Evolutionary conservation across 108 stramenopile genomes (phyloP).

Genomic region (Skeletonema grethae): DNA sequence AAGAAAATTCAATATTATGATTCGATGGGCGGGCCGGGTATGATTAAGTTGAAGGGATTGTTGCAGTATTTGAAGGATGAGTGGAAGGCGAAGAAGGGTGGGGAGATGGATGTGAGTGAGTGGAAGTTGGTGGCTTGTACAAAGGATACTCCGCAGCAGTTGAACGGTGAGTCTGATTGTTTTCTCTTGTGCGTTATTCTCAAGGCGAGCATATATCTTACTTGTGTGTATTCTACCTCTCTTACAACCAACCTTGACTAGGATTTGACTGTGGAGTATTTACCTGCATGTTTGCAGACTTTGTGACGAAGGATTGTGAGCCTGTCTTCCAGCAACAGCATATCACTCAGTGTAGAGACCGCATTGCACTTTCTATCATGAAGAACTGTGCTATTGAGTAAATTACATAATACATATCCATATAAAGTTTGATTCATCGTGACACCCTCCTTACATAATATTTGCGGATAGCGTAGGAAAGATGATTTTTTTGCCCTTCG

Average conservation of each 20-base stretch:
- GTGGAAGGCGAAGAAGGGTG: slow-evolving; percentile 66
- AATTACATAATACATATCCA: neutral
- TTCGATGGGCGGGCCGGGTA: slow-evolving; percentile 66
- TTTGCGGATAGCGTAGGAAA: too few species aligned
- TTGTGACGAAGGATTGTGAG: slow-evolving; percentile 75
- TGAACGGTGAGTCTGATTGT: slow-evolving; percentile 70
- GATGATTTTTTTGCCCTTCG: too few species aligned
- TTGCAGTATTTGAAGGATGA: slow-evolving; percentile 88
- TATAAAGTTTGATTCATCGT: too few species aligned
- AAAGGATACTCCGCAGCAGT: slow-evolving; percentile 74
- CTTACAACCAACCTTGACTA: slow-evolving; percentile 11
- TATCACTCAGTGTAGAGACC: slow-evolving; percentile 78
- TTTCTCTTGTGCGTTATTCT: neutral
- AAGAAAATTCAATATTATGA: slow-evolving; percentile 86
- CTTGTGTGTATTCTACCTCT: neutral
- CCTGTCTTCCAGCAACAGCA: slow-evolving; percentile 76
- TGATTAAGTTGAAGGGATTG: slow-evolving; percentile 61
- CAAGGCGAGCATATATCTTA: neutral
- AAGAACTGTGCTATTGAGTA: slow-evolving; percentile 79
- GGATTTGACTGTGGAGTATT: slow-evolving; percentile 92
- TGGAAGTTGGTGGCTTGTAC: slow-evolving; percentile 73
- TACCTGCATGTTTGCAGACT: slow-evolving; percentile 91
- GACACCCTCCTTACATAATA: too few species aligned
- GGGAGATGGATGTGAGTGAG: slow-evolving; percentile 63
- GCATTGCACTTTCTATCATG: slow-evolving; percentile 86